Conservation (phyloP, 768 basidiomycete species). For the Boletus vinaceobasis region DNA sequence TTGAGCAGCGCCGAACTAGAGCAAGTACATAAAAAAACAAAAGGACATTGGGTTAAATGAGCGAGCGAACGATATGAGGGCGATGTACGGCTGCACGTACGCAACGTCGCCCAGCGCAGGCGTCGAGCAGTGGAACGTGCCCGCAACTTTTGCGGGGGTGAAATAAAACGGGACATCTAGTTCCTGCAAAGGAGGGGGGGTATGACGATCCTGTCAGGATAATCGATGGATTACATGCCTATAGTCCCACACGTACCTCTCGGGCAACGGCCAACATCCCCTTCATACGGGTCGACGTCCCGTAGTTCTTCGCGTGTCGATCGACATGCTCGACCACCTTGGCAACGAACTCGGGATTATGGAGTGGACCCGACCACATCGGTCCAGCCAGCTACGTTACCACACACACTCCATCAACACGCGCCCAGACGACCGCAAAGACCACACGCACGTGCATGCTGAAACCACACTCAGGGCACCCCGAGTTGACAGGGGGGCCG, state of each 20-base stretch:
- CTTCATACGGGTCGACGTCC: constrained; percentile 81
- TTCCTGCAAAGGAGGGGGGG: constrained; percentile 48
- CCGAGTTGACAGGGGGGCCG: constrained; percentile 62
- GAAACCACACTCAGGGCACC: constrained; percentile 81
- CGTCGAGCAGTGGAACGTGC: constrained; percentile 76
- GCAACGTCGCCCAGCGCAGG: constrained; percentile 73
- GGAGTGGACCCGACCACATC: constrained; percentile 93
- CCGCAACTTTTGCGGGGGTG: constrained; percentile 74
- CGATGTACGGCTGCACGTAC: constrained; percentile 42
- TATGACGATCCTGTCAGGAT: background rate
- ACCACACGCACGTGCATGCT: constrained; percentile 61
- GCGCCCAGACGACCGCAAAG: background rate
- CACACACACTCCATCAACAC: background rate
- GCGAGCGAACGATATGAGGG: background rate
- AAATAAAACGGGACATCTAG: constrained; percentile 80
- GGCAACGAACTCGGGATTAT: constrained; percentile 70
- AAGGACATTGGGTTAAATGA: background rate
- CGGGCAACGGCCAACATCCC: constrained; percentile 92
- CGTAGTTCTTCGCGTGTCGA: constrained; percentile 59
- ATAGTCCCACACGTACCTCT: constrained; percentile 54
- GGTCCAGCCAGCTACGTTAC: constrained; percentile 76
- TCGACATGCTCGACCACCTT: constrained; percentile 74
- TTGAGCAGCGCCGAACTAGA: constrained; percentile 84
- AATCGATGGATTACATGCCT: background rate
- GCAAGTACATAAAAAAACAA: background rate